Evolutionary conservation across 768 basidiomycete species (phyloP).

Genomic region (Podaxis pistillaris): DNA sequence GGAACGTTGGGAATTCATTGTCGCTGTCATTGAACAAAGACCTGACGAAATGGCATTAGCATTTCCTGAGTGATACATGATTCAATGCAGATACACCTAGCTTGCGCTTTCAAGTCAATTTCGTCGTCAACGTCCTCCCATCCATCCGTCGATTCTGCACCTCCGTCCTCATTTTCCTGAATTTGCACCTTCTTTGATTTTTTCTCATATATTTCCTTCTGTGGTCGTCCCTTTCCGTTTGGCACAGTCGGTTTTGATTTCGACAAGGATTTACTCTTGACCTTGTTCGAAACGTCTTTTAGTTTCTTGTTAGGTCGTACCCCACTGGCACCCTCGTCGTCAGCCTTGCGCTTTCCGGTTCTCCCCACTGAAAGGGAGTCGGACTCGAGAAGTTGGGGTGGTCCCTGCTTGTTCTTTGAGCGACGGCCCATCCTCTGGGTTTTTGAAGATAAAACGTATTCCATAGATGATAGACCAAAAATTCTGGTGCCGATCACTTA

Average conservation of each 20-base stretch:
- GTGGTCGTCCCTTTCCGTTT: constrained; percentile 13
- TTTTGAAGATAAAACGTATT: background rate
- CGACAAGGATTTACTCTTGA: constrained; percentile 26
- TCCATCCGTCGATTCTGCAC: constrained; percentile 39
- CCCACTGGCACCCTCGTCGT: constrained; percentile 31
- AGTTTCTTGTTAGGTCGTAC: constrained; percentile 46
- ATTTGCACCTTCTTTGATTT: constrained; percentile 12
- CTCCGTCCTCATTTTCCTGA: constrained; percentile 19
- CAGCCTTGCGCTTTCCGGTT: constrained; percentile 76
- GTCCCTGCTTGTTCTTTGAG: constrained; percentile 79
- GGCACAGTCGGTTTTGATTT: constrained; percentile 19
- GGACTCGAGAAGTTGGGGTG: constrained; percentile 58
- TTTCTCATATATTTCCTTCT: constrained; percentile 17
- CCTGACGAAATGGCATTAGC: constrained; percentile 26
- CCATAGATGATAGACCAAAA: constrained; percentile 1
- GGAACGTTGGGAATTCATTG: constrained; percentile 28
- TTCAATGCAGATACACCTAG: constrained; percentile 33
- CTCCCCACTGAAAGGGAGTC: constrained; percentile 43
- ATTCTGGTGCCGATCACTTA: constrained; percentile 9
- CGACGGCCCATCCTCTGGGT: constrained; percentile 70
- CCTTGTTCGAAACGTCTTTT: constrained; percentile 41
- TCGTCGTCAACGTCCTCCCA: constrained; percentile 66
- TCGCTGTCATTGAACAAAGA: constrained; percentile 49
- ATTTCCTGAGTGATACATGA: background rate
- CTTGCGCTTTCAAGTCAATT: constrained; percentile 39